Conservation (phyloP, 495 filamentous ascomycete genomes). For the Beverwykella pulmonaria region DNA sequence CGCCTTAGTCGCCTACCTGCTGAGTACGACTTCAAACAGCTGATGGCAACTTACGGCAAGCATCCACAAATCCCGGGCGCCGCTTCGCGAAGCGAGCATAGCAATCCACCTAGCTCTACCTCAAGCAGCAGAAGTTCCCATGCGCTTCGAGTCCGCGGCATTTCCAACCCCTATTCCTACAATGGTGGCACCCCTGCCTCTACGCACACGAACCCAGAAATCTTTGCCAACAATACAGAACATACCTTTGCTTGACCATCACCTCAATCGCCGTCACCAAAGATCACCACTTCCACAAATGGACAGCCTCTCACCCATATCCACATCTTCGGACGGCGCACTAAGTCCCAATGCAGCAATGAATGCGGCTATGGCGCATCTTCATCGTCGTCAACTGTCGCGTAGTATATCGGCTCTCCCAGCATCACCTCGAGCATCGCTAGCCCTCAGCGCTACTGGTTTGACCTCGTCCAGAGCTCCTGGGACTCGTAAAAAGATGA, state of each 20-base stretch:
- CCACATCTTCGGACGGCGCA: background rate
- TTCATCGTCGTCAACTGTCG: conserved; percentile 16
- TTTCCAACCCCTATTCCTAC: background rate
- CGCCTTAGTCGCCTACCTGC: conserved; percentile 46
- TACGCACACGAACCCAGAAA: background rate
- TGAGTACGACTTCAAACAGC: conserved; percentile 24
- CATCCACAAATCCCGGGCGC: background rate
- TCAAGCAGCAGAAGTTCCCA: background rate
- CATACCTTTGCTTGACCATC: background rate
- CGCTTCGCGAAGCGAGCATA: background rate
- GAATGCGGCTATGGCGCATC: conserved; percentile 16
- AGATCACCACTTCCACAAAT: background rate
- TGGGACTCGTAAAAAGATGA: conserved; percentile 13
- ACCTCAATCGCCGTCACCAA: background rate
- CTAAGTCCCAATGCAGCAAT: conserved; percentile 1
- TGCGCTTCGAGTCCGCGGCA: background rate
- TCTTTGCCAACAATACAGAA: background rate
- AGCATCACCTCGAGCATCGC: conserved; percentile 21
- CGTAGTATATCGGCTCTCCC: conserved; percentile 13
- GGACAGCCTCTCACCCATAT: background rate
- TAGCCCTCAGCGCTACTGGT: conserved; percentile 6
- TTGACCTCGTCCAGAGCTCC: background rate
- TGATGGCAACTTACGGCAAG: conserved; percentile 27
- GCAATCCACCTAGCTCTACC: background rate
- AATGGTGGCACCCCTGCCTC: background rate